Evolutionary conservation across 169 alveolate species (phyloP).

Genomic region (Plasmodium sp.): DNA sequence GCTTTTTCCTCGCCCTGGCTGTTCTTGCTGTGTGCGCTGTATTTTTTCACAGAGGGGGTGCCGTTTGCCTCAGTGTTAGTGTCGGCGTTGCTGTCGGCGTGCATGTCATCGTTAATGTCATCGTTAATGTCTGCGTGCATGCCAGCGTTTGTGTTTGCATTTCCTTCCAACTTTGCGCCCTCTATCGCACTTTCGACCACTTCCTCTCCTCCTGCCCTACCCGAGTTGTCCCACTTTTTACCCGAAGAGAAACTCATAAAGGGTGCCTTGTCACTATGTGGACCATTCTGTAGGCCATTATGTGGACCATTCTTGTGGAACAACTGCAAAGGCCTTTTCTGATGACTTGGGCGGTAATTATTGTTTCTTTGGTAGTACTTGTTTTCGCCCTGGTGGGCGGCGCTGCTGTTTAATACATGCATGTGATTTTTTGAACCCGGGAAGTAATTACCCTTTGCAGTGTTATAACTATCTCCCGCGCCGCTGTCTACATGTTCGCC

Average conservation of each 20-base stretch:
- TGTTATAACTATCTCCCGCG: neutral
- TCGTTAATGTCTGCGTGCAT: neutral
- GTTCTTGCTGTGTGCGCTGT: neutral
- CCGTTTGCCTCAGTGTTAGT: neutral
- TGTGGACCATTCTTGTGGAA: slow-evolving; percentile 5
- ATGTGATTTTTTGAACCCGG: neutral
- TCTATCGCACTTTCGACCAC: neutral
- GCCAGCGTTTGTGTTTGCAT: neutral
- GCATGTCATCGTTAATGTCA: neutral
- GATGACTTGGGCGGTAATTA: slow-evolving; percentile 18
- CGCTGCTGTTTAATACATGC: neutral
- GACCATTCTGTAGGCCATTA: neutral
- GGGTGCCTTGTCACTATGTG: neutral
- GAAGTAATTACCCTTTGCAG: neutral
- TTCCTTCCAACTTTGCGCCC: neutral
- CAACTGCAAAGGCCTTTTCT: neutral
- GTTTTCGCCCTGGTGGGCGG: slow-evolving; percentile 11
- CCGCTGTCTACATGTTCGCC: neutral
- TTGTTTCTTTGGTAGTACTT: slow-evolving; percentile 6
- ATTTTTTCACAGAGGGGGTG: neutral
- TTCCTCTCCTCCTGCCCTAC: neutral
- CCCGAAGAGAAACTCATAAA: neutral
- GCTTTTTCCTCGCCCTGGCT: slow-evolving; percentile 9
- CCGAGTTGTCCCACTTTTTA: slow-evolving; percentile 4
- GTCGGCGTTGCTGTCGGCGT: neutral